Base-by-base conservation (phyloP, 805 yeast species). In the Starmerella potacharoeniae region DNA sequence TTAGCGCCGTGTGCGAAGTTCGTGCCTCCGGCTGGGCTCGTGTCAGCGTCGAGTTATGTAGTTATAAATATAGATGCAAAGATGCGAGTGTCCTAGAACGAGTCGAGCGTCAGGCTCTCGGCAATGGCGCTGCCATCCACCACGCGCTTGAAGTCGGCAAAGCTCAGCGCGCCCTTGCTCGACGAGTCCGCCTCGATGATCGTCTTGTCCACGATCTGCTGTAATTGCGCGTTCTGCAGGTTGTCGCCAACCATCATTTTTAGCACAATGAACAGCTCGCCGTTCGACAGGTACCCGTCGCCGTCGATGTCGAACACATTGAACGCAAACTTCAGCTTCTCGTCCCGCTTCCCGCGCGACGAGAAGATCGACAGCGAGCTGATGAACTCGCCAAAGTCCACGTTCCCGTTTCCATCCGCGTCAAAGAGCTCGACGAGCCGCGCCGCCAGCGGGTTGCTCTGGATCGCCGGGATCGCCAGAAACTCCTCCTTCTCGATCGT, bases 181-280 rank as follows among this genome's bases (percentile, higher is more conserved):
- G 90, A 96, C 33, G 68, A 64, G 65, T 90, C 97, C 51, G 88
- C 90, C 68, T 91, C 97, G 81, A 88, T 80, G 60, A 95, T 89
- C 0, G 98, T 89, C 69, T 95, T 82, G 68, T 93, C 97, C n/a
- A 91, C 97, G 52, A 93, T 80, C 69, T 95, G 97, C 68, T 93
- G 99, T 54, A 93, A 75, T 65, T 93, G 96, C 31, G 80, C 81
- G 56, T 86, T 95, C 58, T 81, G 84, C 55, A 95, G 71, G 65
- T 93, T 89, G 62, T 81, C 83, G 1, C 97, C 98, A 31, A 95
- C 98, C 98, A 93, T 93, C 80, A 87, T 86, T 70, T 93, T 86
- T 72, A 93, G 74, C 42, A 93, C 97, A 42, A 91, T 76, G 65
- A 84, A 93, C 55, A 93, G 70, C 70, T 93, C 99, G 29, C 98